A percentile compares a stretch with the other conserved stretches of the same genome.
Evolutionary conservation across 2,329 filamentous ascomycete genomes (phyloP).

Genomic region (Aspergillus brunneoviolaceus): DNA sequence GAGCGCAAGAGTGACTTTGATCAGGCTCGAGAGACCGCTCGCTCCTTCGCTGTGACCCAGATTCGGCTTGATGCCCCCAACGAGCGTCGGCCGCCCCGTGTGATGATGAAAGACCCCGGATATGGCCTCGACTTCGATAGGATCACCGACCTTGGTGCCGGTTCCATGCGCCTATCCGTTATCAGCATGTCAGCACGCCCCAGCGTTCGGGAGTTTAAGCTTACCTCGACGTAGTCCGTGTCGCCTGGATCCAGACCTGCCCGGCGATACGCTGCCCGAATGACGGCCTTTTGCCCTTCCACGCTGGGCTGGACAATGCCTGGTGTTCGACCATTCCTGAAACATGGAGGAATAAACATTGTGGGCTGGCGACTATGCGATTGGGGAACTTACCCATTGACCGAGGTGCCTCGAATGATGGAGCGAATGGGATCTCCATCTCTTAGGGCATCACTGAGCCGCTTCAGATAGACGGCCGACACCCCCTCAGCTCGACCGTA

Average conservation of each 20-base stretch:
- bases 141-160: too few relatives aligned
- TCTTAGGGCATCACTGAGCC: not conserved
- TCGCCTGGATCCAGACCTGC: constrained; percentile 35
- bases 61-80: not conserved
- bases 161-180: too few relatives aligned
- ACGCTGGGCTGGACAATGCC: constrained; percentile 29
- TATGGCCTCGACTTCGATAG: too few relatives aligned
- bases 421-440: constrained; percentile 13
- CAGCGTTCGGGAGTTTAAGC: constrained; percentile 41
- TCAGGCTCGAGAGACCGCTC: too few relatives aligned
- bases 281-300: constrained; percentile 39
- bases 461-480: constrained; percentile 1
- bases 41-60: too few relatives aligned
- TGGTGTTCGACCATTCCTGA: constrained; percentile 1
- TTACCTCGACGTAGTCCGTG: constrained; percentile 39
- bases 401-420: constrained; percentile 15
- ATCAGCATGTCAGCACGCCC: constrained; percentile 13
- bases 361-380: too few relatives aligned
- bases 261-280: constrained; percentile 37
- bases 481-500: constrained; percentile 8
- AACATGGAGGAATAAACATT: too few relatives aligned
- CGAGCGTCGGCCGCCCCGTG: constrained; percentile 13
- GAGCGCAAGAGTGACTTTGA: too few relatives aligned
- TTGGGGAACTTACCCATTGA: constrained; percentile 1
- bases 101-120: constrained; percentile 13